Conservation (phyloP, 768 basidiomycete genomes). For the Dacryopinax spathularia region DNA sequence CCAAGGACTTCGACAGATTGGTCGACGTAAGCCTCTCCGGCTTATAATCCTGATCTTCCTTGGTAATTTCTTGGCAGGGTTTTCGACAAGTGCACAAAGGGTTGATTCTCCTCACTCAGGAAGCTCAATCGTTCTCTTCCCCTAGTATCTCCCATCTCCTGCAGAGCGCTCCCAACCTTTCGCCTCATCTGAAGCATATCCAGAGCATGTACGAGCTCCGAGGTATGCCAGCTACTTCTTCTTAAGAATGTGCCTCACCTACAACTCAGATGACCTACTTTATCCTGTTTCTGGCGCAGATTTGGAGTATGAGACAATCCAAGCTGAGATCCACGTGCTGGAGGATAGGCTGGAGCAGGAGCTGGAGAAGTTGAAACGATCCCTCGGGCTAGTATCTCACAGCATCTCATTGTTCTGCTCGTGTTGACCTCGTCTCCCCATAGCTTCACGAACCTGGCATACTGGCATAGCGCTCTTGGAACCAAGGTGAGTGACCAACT, state of each 20-base stretch:
- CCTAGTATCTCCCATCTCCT: slow-evolving; percentile 61
- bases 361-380: slow-evolving; percentile 49
- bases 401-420: slow-evolving; percentile 14
- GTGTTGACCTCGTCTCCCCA: slow-evolving; percentile 20
- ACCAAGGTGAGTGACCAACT: slow-evolving; percentile 43
- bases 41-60: slow-evolving; percentile 36
- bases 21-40: slow-evolving; percentile 39
- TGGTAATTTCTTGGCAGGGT: no score
- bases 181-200: slow-evolving; percentile 55
- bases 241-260: background rate
- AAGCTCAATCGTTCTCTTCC: slow-evolving; percentile 61
- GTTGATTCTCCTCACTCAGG: slow-evolving; percentile 44
- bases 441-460: slow-evolving; percentile 36
- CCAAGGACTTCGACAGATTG: slow-evolving; percentile 77
- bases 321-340: slow-evolving; percentile 50
- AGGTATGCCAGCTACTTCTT: slow-evolving; percentile 17
- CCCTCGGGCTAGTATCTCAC: slow-evolving; percentile 46
- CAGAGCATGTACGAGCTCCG: slow-evolving; percentile 47
- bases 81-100: slow-evolving; percentile 40
- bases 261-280: slow-evolving; percentile 6
- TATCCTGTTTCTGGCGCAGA: slow-evolving; percentile 50
- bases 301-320: slow-evolving; percentile 64
- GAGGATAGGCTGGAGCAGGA: slow-evolving; percentile 59
- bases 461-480: slow-evolving; percentile 68
- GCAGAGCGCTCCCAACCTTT: slow-evolving; percentile 66